phyloP scores from a whole-genome alignment of 2,329 filamentous ascomycete genomes.

The Acrodontium crateriforme region DNA sequence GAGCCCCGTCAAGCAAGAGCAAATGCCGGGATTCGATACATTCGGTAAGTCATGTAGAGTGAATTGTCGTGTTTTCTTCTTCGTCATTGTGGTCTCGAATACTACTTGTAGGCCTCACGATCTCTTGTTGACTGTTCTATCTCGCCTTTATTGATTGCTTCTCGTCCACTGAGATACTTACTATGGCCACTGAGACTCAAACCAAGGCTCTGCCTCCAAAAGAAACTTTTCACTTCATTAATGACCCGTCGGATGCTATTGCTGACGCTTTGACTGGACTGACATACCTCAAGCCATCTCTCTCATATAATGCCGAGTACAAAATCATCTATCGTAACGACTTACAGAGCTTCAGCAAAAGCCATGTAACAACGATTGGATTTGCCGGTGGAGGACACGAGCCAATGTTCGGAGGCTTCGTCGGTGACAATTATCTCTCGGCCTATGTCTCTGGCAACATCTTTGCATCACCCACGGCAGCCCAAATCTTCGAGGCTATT shows the following conservation, averaged over 20 bases:
- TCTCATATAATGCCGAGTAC: constrained; percentile 22
- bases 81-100: no score
- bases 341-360: constrained; percentile 16
- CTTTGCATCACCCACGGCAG: constrained; percentile 50
- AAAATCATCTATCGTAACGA: constrained; percentile 24
- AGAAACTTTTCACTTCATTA: constrained; percentile 26
- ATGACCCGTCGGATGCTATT: constrained; percentile 21
- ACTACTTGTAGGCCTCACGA: no score
- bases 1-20: no score
- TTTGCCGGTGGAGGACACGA: constrained; percentile 32
- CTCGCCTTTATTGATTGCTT: no score
- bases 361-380: constrained; percentile 23
- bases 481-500: constrained; percentile 47
- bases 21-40: no score
- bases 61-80: no score
- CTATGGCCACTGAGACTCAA: constrained; percentile 12
- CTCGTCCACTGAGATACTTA: no score
- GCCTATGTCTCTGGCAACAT: constrained; percentile 49
- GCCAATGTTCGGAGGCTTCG: constrained; percentile 51
- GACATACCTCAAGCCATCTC: constrained; percentile 20
- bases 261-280: constrained; percentile 23
- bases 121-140: no score
- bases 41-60: no score
- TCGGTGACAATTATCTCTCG: constrained; percentile 47
- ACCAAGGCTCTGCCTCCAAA: constrained; percentile 12